phyloP scores from a whole-genome alignment of 2,329 filamentous ascomycete genomes.

The Sarocladium strictum region DNA sequence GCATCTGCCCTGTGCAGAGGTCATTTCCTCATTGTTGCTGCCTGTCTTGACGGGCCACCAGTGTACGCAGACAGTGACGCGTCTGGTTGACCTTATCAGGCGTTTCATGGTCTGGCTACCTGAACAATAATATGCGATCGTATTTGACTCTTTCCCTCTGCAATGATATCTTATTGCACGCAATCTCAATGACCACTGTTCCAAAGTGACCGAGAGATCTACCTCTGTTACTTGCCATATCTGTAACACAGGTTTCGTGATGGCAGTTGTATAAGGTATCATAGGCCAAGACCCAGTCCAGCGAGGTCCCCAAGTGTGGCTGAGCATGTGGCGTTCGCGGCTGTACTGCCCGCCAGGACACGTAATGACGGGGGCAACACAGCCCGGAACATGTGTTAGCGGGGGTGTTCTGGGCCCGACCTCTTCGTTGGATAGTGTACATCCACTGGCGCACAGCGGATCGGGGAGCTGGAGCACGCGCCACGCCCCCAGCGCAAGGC shows the following conservation, averaged over 20 bases:
- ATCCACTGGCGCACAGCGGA: neutral
- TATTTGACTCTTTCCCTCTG: too few relatives aligned
- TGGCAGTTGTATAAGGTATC: too few relatives aligned
- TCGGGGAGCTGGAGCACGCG: neutral
- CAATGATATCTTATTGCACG: too few relatives aligned
- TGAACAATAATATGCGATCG: too few relatives aligned
- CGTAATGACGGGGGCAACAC: neutral
- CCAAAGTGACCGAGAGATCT: too few relatives aligned
- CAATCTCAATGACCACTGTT: too few relatives aligned
- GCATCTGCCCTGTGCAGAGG: neutral
- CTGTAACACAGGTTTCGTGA: too few relatives aligned
- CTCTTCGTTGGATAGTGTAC: neutral
- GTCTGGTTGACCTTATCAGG: neutral
- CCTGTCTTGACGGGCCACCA: neutral
- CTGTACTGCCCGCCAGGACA: constrained; percentile 1
- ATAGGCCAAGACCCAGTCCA: too few relatives aligned
- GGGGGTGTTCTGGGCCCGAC: neutral
- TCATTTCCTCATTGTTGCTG: neutral
- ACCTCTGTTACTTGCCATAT: too few relatives aligned
- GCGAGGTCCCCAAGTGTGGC: constrained; percentile 1
- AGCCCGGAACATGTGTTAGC: neutral
- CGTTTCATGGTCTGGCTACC: too few relatives aligned
- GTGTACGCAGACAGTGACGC: neutral
- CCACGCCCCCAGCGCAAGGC: constrained; percentile 1
- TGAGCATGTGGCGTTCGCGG: neutral